These are phyloP conservation scores for Panicum hallii DNA, from an alignment of 202 grass and related monocot species.

Conservation along the genomic window DNA sequence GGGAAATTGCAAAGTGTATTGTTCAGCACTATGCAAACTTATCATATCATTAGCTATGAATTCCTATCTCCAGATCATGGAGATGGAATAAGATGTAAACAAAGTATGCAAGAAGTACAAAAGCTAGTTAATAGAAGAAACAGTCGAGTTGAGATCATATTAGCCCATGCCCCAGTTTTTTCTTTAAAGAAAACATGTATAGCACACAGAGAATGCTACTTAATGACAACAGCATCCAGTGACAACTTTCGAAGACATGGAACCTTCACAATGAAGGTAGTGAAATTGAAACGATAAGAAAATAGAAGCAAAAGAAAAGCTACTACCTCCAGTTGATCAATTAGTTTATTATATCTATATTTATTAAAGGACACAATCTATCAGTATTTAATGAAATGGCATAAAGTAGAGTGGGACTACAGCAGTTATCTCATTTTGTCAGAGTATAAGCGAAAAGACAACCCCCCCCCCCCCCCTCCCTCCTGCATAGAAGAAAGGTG, in stretches of 20 bases:
- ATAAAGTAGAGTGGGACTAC: not conserved
- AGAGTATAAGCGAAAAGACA: conserved; percentile 1
- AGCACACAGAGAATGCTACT: no score
- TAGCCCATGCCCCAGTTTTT: not conserved
- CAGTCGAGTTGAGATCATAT: not conserved
- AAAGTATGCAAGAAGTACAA: not conserved
- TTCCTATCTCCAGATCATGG: not conserved
- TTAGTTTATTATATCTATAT: not conserved
- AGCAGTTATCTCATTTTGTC: not conserved
- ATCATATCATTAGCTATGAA: not conserved
- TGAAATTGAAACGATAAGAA: not conserved
- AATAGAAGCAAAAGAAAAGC: not conserved
- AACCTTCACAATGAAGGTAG: not conserved
- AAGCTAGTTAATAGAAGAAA: not conserved
- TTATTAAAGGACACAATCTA: no score
- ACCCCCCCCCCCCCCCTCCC: no score
- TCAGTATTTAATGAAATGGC: not conserved
- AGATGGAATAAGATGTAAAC: not conserved
- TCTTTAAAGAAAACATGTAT: not conserved
- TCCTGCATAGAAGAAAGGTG: not conserved
- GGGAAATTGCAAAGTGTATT: not conserved
- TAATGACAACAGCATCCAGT: not conserved
- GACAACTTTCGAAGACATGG: not conserved
- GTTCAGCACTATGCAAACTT: not conserved
- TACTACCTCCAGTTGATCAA: not conserved